These are phyloP conservation scores for Diutina sp. DNA, from an alignment of 1,139 yeast species.

Conservation along the genomic window DNA sequence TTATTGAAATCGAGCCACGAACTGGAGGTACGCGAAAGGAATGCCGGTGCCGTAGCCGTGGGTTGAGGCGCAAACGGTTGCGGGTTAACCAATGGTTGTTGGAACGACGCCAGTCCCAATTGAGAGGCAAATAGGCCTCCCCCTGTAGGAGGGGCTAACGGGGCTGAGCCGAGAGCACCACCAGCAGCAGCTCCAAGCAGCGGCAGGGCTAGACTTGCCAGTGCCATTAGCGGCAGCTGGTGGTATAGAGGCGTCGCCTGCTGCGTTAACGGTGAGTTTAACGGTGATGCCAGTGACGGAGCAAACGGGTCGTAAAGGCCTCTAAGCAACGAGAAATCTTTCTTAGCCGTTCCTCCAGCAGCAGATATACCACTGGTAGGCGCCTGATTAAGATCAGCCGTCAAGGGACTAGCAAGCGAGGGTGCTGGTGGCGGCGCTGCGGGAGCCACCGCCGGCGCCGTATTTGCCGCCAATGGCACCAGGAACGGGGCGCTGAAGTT, in stretches of 20 bases:
- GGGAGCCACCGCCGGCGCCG: background rate
- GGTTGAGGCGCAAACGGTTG: background rate
- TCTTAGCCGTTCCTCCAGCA: background rate
- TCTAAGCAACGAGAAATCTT: background rate
- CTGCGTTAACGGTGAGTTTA: background rate
- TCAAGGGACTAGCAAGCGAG: background rate
- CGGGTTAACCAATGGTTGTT: background rate
- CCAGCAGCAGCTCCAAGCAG: background rate
- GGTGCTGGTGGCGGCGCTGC: background rate
- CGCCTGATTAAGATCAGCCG: background rate
- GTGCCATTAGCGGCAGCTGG: background rate
- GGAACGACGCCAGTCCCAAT: background rate
- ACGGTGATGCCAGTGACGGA: background rate
- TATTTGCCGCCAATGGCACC: slow-evolving; percentile 19
- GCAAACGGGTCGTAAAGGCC: slow-evolving; percentile 1
- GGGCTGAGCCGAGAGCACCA: background rate
- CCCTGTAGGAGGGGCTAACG: background rate
- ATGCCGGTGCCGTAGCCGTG: background rate
- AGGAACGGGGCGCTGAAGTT: slow-evolving; percentile 49
- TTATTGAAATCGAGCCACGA: background rate
- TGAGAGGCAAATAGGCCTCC: background rate
- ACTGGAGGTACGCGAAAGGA: background rate
- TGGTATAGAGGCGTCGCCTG: background rate
- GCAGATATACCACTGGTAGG: background rate
- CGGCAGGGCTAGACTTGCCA: background rate